Conservation (phyloP, 1,284 basidiomycete species). For the Moesziomyces aphidis region DNA sequence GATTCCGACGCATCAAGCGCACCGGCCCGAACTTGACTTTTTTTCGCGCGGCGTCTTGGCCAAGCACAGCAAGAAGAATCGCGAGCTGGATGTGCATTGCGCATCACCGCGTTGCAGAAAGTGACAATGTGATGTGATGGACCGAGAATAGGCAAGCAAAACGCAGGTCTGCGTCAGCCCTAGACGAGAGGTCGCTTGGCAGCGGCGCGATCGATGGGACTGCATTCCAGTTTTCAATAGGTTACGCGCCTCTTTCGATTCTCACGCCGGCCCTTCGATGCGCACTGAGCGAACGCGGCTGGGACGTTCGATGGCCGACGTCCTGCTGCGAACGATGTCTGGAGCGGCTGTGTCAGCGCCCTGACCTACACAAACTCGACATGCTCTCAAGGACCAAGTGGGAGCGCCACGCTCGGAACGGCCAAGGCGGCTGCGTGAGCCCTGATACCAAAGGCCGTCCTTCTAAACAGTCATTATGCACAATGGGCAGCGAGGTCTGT, state of each 20-base stretch:
- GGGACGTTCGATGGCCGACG: background rate
- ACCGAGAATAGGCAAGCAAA: too few species aligned
- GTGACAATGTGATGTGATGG: too few species aligned
- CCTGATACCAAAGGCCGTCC: background rate
- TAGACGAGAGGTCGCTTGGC: constrained; percentile 1
- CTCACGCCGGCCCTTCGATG: background rate
- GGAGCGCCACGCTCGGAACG: too few species aligned
- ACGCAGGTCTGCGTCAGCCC: background rate
- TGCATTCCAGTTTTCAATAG: constrained; percentile 4
- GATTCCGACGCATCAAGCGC: background rate
- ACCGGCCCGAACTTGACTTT: too few species aligned
- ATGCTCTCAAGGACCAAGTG: background rate
- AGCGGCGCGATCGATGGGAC: constrained; percentile 4
- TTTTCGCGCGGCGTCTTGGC: background rate
- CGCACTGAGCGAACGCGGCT: background rate
- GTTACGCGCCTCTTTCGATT: background rate
- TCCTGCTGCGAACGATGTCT: background rate
- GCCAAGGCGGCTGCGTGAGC: background rate
- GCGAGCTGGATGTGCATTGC: too few species aligned
- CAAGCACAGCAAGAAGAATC: background rate
- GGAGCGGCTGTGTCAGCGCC: background rate
- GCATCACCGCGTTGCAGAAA: too few species aligned
- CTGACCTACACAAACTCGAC: background rate
- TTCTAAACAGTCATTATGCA: too few species aligned
- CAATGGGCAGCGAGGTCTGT: too few species aligned